Evolutionary conservation across 176 grass and related monocot species (phyloP).

Genomic region (Tuctoria greenei): DNA sequence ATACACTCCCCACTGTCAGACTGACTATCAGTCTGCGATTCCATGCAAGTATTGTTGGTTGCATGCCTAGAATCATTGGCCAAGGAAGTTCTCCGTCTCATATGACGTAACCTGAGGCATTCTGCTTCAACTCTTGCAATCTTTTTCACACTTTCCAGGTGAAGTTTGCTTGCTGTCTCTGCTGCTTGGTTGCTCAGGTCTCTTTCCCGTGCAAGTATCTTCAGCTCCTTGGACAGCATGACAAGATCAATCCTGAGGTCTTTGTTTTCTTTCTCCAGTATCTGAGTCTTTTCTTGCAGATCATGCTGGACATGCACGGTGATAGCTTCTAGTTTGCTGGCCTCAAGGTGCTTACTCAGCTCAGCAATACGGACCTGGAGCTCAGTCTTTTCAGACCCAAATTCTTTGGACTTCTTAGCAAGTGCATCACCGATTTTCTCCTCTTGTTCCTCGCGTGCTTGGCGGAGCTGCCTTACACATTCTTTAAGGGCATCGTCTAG

Average conservation of each 20-base stretch:
- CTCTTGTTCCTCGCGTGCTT: slow-evolving; percentile 72
- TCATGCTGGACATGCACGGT: slow-evolving; percentile 26
- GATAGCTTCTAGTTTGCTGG: slow-evolving; percentile 28
- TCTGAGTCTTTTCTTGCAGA: slow-evolving; percentile 55
- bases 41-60: slow-evolving; percentile 44
- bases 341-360: slow-evolving; percentile 57
- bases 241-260: slow-evolving; percentile 57
- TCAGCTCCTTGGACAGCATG: slow-evolving; percentile 51
- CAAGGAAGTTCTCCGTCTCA: slow-evolving; percentile 45
- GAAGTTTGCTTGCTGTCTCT: slow-evolving; percentile 92
- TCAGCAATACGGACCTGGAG: slow-evolving; percentile 54
- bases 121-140: slow-evolving; percentile 76
- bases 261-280: slow-evolving; percentile 60
- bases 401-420: slow-evolving; percentile 51
- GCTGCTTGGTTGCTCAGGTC: slow-evolving; percentile 89
- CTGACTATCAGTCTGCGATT: slow-evolving; percentile 78
- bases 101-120: slow-evolving; percentile 61
- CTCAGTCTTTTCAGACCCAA: slow-evolving; percentile 51
- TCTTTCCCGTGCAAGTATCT: slow-evolving; percentile 65
- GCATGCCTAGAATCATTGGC: slow-evolving; percentile 44
- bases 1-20: slow-evolving; percentile 73
- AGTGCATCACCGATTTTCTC: slow-evolving; percentile 63
- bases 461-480: slow-evolving; percentile 92
- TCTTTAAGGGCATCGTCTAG: slow-evolving; percentile 92
- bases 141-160: slow-evolving; percentile 88